Evolutionary conservation across 805 yeast species (phyloP).

Genomic region (Myxozyma geophila): DNA sequence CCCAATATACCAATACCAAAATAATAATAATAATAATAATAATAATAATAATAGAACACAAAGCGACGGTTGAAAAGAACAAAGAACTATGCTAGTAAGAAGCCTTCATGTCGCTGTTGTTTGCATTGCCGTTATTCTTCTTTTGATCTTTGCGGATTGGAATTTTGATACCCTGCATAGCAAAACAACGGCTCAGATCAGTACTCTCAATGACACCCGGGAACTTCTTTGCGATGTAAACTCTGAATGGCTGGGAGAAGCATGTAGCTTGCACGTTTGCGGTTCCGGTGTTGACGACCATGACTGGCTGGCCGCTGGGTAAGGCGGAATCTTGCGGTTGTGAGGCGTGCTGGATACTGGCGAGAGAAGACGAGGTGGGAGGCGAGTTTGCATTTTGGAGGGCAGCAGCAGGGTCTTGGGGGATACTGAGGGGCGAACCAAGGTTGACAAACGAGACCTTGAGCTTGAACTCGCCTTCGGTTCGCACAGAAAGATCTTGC

Average conservation of each 20-base stretch:
- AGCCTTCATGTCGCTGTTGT: too few species aligned
- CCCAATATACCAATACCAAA: too few species aligned
- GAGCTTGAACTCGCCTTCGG: constrained; percentile 51
- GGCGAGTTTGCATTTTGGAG: constrained; percentile 1
- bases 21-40: too few species aligned
- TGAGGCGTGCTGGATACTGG: background rate
- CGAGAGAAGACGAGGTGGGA: constrained; percentile 10
- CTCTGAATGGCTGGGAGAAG: constrained; percentile 47
- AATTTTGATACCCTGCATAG: constrained; percentile 51
- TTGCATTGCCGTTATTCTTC: constrained; percentile 7
- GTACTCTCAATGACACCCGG: constrained; percentile 54
- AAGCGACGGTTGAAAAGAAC: too few species aligned
- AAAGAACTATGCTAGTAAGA: too few species aligned
- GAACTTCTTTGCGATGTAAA: constrained; percentile 52
- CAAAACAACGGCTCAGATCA: constrained; percentile 49
- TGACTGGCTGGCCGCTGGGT: constrained; percentile 20
- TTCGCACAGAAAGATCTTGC: constrained; percentile 51
- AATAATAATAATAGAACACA: too few species aligned
- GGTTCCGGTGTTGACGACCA: constrained; percentile 35
- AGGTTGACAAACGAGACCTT: constrained; percentile 48
- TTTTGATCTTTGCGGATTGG: constrained; percentile 46
- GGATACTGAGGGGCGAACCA: constrained; percentile 22
- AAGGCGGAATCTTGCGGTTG: constrained; percentile 1
- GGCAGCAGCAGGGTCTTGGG: background rate
- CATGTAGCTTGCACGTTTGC: constrained; percentile 40